These are phyloP conservation scores for Rhodotorula sp. DNA, from an alignment of 1,284 basidiomycete species.

Conservation along the genomic window DNA sequence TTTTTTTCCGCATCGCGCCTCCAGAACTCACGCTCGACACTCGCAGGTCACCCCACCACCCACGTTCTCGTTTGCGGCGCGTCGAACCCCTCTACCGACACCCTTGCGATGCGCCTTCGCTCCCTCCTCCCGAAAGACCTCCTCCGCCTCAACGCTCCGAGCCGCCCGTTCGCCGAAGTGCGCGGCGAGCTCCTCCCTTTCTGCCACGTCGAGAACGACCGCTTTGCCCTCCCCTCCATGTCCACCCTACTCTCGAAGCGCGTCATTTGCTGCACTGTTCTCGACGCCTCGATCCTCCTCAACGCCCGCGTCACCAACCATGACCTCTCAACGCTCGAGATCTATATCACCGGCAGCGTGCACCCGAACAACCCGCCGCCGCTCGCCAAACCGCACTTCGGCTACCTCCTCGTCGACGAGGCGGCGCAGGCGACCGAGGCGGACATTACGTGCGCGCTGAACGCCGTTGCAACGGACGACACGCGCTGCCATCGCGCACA, in stretches of 20 bases:
- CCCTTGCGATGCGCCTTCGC: constrained; percentile 50
- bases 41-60: constrained; percentile 41
- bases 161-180: constrained; percentile 53
- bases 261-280: constrained; percentile 50
- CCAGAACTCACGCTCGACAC: background rate
- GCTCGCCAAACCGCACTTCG: constrained; percentile 49
- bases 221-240: constrained; percentile 45
- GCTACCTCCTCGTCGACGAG: constrained; percentile 53
- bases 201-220: constrained; percentile 44
- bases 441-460: constrained; percentile 50
- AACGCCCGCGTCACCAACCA: constrained; percentile 48
- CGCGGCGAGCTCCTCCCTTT: constrained; percentile 40
- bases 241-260: constrained; percentile 47
- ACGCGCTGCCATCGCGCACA: constrained; percentile 29
- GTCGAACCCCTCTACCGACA: constrained; percentile 54
- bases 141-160: constrained; percentile 49
- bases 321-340: constrained; percentile 47
- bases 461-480: constrained; percentile 47
- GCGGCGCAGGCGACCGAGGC: constrained; percentile 54
- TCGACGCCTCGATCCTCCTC: constrained; percentile 51
- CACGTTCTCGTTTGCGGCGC: constrained; percentile 52
- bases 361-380: constrained; percentile 25
- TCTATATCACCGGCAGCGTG: constrained; percentile 23
- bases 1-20: no score
- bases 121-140: constrained; percentile 44